Conservation (phyloP, 192 early-diverging fungal genomes). For the Phycomyces blakesleeanus region DNA sequence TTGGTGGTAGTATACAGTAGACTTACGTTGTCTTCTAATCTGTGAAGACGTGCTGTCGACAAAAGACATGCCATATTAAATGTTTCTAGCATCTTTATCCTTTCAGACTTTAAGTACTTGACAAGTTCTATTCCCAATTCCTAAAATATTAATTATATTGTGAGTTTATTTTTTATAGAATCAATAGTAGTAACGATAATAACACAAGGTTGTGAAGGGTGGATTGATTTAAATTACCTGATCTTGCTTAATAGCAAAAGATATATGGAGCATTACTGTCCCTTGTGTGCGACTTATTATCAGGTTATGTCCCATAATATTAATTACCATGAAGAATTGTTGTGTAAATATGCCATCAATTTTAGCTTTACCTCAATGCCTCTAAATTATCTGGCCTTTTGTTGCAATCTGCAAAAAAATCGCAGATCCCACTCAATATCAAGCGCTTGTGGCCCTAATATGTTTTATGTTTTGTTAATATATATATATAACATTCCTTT, state of each 20-base stretch:
- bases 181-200: no score
- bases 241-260: conserved; percentile 71
- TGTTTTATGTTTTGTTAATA: neutral
- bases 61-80: conserved; percentile 67
- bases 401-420: conserved; percentile 52
- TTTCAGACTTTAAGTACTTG: conserved; percentile 48
- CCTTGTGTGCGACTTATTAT: conserved; percentile 58
- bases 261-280: conserved; percentile 67
- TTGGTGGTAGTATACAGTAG: neutral
- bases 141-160: conserved; percentile 1
- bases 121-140: conserved; percentile 51
- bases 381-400: conserved; percentile 28
- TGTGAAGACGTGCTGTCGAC: conserved; percentile 63
- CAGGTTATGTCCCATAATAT: conserved; percentile 22
- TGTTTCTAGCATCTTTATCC: conserved; percentile 41
- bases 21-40: conserved; percentile 62
- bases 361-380: conserved; percentile 24
- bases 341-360: no score
- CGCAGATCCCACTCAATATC: conserved; percentile 50
- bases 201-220: conserved; percentile 20
- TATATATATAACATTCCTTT: no score
- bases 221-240: conserved; percentile 38
- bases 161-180: neutral
- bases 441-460: conserved; percentile 51
- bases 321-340: conserved; percentile 18